A percentile compares a stretch with the other conserved stretches of the same genome.
These are phyloP conservation scores for Bruguiera parviflora DNA, from an alignment of 345 rosid genomes.

Conservation along the genomic window DNA sequence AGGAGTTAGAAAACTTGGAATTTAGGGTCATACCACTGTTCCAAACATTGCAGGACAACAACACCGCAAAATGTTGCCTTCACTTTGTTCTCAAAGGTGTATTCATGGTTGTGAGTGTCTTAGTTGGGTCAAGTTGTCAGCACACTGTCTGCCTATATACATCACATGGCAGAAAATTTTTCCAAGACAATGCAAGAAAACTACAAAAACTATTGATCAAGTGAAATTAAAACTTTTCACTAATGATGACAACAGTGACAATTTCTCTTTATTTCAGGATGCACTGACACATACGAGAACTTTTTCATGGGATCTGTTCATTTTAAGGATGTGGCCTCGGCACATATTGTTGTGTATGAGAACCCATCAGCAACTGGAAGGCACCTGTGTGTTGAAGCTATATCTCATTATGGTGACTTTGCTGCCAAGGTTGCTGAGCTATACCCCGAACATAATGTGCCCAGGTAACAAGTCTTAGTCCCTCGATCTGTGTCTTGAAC, in stretches of 20 bases:
- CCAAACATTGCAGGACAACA: no score
- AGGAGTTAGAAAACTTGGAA: background rate
- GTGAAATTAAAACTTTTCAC: background rate
- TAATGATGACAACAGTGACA: background rate
- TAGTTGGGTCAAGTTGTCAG: no score
- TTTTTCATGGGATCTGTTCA: conserved; percentile 87
- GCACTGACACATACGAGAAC: conserved; percentile 69
- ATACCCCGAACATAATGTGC: conserved; percentile 77
- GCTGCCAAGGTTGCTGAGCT: conserved; percentile 87
- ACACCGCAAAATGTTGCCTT: no score
- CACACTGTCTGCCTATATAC: no score
- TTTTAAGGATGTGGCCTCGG: conserved; percentile 86
- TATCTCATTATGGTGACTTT: conserved; percentile 86
- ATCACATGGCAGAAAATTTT: no score
- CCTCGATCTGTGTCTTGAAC: background rate
- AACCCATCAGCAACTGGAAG: conserved; percentile 74
- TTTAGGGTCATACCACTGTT: no score
- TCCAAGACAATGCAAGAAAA: no score
- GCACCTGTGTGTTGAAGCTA: conserved; percentile 81
- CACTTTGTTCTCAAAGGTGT: no score
- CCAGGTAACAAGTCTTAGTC: conserved; percentile 45
- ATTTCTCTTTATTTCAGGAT: conserved; percentile 44
- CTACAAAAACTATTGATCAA: no score
- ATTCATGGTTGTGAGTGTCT: no score
- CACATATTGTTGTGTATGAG: conserved; percentile 85